Conservation (phyloP, 73 alveolate genomes). For the Tetrahymena elliotti region DNA sequence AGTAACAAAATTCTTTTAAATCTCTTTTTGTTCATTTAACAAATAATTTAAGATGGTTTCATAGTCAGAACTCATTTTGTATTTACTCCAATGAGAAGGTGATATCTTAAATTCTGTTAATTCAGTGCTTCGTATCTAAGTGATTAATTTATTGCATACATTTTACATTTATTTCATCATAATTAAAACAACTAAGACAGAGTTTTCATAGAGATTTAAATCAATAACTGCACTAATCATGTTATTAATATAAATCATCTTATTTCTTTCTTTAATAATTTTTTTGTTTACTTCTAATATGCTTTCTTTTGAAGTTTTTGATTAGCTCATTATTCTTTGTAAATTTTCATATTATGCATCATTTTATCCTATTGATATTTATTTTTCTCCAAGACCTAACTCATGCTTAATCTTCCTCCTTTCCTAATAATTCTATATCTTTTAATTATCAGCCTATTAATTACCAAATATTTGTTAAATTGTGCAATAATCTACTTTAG, state of each 20-base stretch:
- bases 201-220: neutral
- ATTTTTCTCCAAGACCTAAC: neutral
- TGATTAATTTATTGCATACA: neutral
- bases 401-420: neutral
- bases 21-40: neutral
- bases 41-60: neutral
- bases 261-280: neutral
- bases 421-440: neutral
- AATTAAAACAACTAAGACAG: neutral
- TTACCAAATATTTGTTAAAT: neutral
- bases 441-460: neutral
- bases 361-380: neutral
- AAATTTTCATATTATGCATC: neutral
- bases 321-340: neutral
- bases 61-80: neutral
- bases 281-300: neutral
- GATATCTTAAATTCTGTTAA: neutral
- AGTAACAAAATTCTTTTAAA: neutral
- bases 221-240: neutral
- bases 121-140: neutral
- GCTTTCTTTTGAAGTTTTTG: neutral
- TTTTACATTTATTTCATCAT: neutral
- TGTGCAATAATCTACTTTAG: neutral
- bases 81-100: neutral
- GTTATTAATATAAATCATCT: neutral